Conservation (phyloP, 352 stramenopile genomes). For the Pseudoperonospora humuli region DNA sequence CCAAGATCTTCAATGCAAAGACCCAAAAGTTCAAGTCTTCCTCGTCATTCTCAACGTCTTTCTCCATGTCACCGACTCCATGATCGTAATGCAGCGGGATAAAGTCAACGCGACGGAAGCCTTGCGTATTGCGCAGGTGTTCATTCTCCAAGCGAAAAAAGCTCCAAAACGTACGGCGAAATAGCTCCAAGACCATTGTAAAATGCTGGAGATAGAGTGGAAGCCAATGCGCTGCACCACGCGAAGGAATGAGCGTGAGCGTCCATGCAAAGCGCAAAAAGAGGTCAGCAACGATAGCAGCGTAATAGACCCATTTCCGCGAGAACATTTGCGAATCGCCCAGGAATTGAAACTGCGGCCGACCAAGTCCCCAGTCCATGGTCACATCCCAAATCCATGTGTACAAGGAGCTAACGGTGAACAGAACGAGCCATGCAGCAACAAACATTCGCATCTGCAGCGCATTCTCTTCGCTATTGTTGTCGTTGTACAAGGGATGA, state of each 20-base stretch:
- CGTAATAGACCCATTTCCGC: conserved; percentile 73
- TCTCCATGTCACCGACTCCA: conserved; percentile 44
- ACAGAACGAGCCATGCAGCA: conserved; percentile 66
- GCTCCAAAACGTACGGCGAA: conserved; percentile 81
- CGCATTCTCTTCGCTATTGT: conserved; percentile 9
- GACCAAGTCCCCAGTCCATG: conserved; percentile 83
- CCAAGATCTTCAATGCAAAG: conserved; percentile 46
- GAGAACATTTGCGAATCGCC: conserved; percentile 83
- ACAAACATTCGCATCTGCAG: conserved; percentile 38
- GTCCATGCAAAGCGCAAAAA: conserved; percentile 82
- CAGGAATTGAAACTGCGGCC: conserved; percentile 68
- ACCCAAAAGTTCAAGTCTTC: conserved; percentile 37
- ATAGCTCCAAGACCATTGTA: conserved; percentile 80
- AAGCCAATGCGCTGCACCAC: conserved; percentile 44
- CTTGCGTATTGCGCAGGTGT: conserved; percentile 80
- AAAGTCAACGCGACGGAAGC: conserved; percentile 75
- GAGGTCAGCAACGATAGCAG: conserved; percentile 65
- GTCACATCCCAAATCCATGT: conserved; percentile 81
- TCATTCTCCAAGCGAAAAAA: conserved; percentile 85
- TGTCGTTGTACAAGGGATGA: conserved; percentile 61
- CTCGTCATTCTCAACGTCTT: conserved; percentile 24
- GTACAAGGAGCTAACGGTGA: conserved; percentile 75
- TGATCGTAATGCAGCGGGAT: conserved; percentile 81
- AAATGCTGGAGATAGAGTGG: conserved; percentile 78
- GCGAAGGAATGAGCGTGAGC: conserved; percentile 68